phyloP scores from a whole-genome alignment of 768 basidiomycete species.

The Cystofilobasidium macerans region DNA sequence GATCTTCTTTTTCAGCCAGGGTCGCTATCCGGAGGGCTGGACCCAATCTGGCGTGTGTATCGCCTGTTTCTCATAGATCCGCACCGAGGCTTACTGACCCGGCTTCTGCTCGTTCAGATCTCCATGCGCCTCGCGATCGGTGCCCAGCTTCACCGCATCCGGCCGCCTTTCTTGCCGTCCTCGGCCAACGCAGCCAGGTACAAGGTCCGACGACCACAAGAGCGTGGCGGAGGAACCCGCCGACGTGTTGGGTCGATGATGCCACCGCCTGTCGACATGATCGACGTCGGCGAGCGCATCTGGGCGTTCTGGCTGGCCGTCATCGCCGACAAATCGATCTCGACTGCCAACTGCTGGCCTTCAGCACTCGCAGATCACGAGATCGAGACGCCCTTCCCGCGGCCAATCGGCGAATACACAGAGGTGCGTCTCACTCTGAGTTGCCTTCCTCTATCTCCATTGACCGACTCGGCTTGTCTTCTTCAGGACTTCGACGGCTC shows the following conservation, averaged over 20 bases:
- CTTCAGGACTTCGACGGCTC: neutral
- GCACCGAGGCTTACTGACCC: no score
- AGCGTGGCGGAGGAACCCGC: no score
- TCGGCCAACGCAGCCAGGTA: neutral
- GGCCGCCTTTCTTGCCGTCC: neutral
- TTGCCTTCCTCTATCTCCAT: neutral
- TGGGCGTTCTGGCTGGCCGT: neutral
- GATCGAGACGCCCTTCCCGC: neutral
- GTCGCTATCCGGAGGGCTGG: neutral
- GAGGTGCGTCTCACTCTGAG: neutral
- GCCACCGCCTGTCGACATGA: neutral
- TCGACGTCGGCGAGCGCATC: constrained; percentile 5
- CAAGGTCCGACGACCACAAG: neutral
- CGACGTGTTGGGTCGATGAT: neutral
- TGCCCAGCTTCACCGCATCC: neutral
- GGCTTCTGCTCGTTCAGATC: neutral
- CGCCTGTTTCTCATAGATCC: neutral
- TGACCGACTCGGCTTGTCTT: neutral
- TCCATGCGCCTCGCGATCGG: neutral
- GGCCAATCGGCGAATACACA: neutral
- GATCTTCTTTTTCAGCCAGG: neutral
- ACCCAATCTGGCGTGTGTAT: neutral
- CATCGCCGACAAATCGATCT: neutral
- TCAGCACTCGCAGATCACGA: neutral
- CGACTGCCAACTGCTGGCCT: neutral